Conservation (phyloP, 306 rosid species). For the Fagus sylvatica region DNA sequence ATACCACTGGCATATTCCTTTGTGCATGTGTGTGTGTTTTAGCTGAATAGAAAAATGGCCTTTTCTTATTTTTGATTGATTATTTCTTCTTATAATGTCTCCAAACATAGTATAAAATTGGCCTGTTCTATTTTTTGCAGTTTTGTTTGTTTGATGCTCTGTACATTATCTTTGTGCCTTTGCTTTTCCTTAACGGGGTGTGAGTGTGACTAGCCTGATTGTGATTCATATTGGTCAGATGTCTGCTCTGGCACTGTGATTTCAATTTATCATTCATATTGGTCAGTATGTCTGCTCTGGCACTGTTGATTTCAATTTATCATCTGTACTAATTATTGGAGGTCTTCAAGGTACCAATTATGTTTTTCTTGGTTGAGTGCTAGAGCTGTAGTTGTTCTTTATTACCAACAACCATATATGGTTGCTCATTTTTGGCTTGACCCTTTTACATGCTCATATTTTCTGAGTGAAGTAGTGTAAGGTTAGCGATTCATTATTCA, state of each 20-base stretch:
- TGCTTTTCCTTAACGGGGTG: slow-evolving; percentile 12
- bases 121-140: slow-evolving; percentile 33
- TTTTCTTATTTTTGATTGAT: slow-evolving; percentile 1
- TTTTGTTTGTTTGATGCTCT: slow-evolving; percentile 28
- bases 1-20: not conserved
- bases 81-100: slow-evolving; percentile 8
- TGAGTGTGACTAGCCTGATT: slow-evolving; percentile 6
- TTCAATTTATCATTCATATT: too few relatives aligned
- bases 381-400: not conserved
- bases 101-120: slow-evolving; percentile 25
- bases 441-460: too few relatives aligned
- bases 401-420: not conserved
- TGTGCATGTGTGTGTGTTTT: slow-evolving; percentile 13
- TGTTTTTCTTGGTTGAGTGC: not conserved
- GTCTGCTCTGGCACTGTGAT: too few relatives aligned
- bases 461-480: too few relatives aligned
- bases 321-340: too few relatives aligned
- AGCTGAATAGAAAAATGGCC: not conserved
- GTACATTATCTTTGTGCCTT: slow-evolving; percentile 17
- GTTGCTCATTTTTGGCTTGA: too few relatives aligned
- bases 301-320: too few relatives aligned
- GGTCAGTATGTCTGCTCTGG: too few relatives aligned
- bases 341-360: too few relatives aligned
- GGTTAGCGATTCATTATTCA: too few relatives aligned
- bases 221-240: too few relatives aligned